phyloP scores from a whole-genome alignment of 2,329 filamentous ascomycete genomes.

The Westerdykella aurantiaca region DNA sequence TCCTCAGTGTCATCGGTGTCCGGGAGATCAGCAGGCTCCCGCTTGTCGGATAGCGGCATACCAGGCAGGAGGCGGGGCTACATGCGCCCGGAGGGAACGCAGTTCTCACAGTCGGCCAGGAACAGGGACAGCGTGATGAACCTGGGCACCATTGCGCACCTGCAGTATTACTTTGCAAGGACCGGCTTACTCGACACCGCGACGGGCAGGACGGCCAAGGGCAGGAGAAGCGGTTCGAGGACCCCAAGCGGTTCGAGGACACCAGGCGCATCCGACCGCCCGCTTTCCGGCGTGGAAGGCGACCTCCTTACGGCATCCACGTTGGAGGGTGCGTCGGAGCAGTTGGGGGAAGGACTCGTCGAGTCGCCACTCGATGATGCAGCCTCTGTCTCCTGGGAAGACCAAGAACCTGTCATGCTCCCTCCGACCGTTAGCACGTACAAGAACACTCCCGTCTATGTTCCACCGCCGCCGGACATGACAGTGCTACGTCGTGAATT shows the following conservation, averaged over 20 bases:
- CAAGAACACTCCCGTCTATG: constrained; percentile 72
- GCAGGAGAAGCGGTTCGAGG: constrained; percentile 46
- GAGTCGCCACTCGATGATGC: constrained; percentile 53
- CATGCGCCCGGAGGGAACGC: constrained; percentile 77
- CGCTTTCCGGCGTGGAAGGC: constrained; percentile 22
- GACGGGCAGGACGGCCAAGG: constrained; percentile 75
- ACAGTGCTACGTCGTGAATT: constrained; percentile 68
- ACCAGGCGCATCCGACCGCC: constrained; percentile 26
- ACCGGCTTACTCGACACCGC: constrained; percentile 92
- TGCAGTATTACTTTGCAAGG: constrained; percentile 97
- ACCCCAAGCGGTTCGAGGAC: constrained; percentile 32
- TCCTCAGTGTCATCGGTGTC: constrained; percentile 51
- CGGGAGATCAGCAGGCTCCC: constrained; percentile 59
- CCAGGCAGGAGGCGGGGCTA: constrained; percentile 65
- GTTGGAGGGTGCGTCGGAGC: constrained; percentile 18
- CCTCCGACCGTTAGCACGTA: constrained; percentile 98
- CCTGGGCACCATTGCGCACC: constrained; percentile 89
- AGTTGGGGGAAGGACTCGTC: constrained; percentile 37
- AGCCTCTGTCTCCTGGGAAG: constrained; percentile 47
- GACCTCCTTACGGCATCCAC: constrained; percentile 25
- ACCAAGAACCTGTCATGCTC: constrained; percentile 71
- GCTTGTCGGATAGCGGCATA: constrained; percentile 41
- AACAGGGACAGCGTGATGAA: constrained; percentile 94
- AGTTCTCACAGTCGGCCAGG: constrained; percentile 84
- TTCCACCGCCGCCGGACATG: constrained; percentile 79